Base-by-base conservation (phyloP, 345 rosid species). In the Syzygium grande region DNA sequence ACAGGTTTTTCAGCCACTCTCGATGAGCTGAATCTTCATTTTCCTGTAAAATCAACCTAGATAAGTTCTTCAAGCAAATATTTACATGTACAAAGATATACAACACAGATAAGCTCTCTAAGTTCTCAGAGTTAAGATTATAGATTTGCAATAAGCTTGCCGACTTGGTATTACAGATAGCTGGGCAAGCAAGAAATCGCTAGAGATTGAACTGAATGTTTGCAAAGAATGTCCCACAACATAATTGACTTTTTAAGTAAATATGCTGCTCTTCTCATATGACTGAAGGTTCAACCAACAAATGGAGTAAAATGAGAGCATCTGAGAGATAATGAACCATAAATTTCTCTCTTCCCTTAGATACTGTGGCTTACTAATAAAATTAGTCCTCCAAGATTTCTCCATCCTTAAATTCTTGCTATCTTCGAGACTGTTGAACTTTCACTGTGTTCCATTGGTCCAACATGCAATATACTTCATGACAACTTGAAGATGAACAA, bases 1-100 rank as follows among this genome's bases (percentile, higher is more conserved):
- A 90, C 91, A 95, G 84, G 78, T 92, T 88, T 86, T 86, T 90
- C 86, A 92, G 68, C 94, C 94, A 91, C 68, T 91, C 91, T 41
- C 63, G 89, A 59, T 34, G 56, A 29, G 88, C 89, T 52, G 65
- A 77, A 79, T 91, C 94, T 88, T 91, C 95, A 12, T 89, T 90
- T 49, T 88, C 95, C 95, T 95, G 87, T 9, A 29, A 59, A 86
- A 52, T 27, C 43, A 58, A 78, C 23, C 27, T 77, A 83, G 38
- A 27, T 87, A 55, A 84, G 79, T 51, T 46, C 63, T 77, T n/a
- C 10, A 85, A 58, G 30, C 29, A 22, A 85, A 1, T 14, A 58
- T 63, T 52, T 19, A 21, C 51, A 54, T 34, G 86, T 11, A 53
- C 46, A 29, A 17, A 29, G 55, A 85, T 51, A 21, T 55, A 30